Percentiles rank a stretch among this genome's conserved stretches.
phyloP scores from a whole-genome alignment of 2,329 filamentous ascomycete genomes.

The Colletotrichum costaricense region DNA sequence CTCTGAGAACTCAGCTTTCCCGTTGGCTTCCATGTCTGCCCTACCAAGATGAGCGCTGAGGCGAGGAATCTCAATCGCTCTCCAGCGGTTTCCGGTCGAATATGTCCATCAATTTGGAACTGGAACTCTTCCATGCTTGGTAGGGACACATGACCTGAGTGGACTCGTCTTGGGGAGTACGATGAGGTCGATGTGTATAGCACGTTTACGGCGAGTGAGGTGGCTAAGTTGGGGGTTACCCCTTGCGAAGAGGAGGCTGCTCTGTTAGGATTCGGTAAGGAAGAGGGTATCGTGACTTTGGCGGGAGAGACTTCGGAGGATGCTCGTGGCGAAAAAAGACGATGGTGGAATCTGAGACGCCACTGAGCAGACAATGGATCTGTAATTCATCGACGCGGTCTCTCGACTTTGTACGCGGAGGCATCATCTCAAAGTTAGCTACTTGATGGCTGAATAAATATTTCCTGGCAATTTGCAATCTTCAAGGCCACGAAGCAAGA shows the following conservation, averaged over 20 bases:
- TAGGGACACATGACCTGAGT: too few relatives aligned
- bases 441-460: too few relatives aligned
- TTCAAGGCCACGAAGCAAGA: too few relatives aligned
- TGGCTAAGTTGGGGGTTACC: constrained; percentile 51
- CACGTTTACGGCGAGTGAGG: constrained; percentile 56
- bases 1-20: too few relatives aligned
- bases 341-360: background rate
- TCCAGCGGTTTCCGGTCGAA: too few relatives aligned
- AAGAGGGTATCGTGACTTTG: background rate
- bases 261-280: background rate
- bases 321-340: background rate
- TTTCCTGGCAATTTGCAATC: too few relatives aligned
- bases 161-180: too few relatives aligned
- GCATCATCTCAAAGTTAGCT: background rate
- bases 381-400: background rate
- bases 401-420: background rate
- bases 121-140: too few relatives aligned
- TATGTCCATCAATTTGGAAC: too few relatives aligned
- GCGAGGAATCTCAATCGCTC: too few relatives aligned
- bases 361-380: background rate
- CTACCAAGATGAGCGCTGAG: too few relatives aligned
- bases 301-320: background rate
- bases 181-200: constrained; percentile 39
- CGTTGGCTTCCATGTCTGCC: too few relatives aligned
- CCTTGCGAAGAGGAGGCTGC: constrained; percentile 30